Evolutionary conservation across 2,329 filamentous ascomycete genomes (phyloP).

Genomic region (Penicillium polonicum): DNA sequence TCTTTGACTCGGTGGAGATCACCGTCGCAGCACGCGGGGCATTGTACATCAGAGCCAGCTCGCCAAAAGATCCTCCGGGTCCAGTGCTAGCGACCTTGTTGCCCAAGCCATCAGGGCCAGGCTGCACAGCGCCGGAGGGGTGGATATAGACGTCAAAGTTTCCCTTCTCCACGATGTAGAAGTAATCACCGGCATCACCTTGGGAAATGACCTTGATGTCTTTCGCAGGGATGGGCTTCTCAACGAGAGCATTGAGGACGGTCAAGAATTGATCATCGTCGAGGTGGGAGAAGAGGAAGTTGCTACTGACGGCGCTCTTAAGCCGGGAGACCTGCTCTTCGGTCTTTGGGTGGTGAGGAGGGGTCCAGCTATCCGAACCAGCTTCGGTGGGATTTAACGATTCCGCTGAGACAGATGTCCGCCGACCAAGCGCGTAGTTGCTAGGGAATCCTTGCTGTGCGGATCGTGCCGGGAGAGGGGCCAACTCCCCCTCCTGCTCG

Average conservation of each 20-base stretch:
- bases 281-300: conserved; percentile 91
- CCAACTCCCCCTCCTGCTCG: conserved; percentile 20
- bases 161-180: conserved; percentile 93
- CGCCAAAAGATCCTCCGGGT: conserved; percentile 90
- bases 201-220: conserved; percentile 89
- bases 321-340: conserved; percentile 76
- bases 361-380: conserved; percentile 83
- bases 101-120: conserved; percentile 79
- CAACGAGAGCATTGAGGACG: conserved; percentile 84
- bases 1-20: conserved; percentile 72
- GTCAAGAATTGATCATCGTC: conserved; percentile 89
- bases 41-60: conserved; percentile 98
- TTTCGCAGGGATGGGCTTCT: conserved; percentile 93
- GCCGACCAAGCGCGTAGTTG: conserved; percentile 90
- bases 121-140: conserved; percentile 69
- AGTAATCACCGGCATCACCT: conserved; percentile 94
- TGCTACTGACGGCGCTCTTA: conserved; percentile 76
- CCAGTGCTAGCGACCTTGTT: conserved; percentile 77
- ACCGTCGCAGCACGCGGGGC: conserved; percentile 94
- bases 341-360: conserved; percentile 81
- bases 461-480: conserved; percentile 28
- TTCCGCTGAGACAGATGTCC: conserved; percentile 95
- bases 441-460: conserved; percentile 60
- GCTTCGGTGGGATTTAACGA: conserved; percentile 86
- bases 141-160: conserved; percentile 91